These are phyloP conservation scores for Candida adriatica DNA, from an alignment of 805 yeast species.

Conservation along the genomic window DNA sequence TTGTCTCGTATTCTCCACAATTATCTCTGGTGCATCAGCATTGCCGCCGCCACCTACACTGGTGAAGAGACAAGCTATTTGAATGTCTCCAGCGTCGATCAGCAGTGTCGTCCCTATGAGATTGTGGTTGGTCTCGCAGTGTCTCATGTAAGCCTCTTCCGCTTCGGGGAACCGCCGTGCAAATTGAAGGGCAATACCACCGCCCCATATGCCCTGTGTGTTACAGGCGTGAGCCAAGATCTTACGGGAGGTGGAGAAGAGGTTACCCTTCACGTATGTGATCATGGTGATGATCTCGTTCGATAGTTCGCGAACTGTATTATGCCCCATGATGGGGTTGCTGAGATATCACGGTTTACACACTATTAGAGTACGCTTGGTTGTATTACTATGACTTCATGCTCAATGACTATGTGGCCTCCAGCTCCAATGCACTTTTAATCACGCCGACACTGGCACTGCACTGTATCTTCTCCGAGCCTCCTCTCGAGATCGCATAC, in stretches of 20 bases:
- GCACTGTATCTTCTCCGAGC: constrained; percentile 82
- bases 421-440: constrained; percentile 41
- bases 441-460: constrained; percentile 88
- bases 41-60: constrained; percentile 43
- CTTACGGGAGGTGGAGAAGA: constrained; percentile 37
- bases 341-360: neutral
- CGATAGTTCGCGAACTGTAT: no score
- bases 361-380: neutral
- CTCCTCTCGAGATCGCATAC: constrained; percentile 87
- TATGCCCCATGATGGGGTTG: neutral
- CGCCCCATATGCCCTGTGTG: constrained; percentile 77
- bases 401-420: constrained; percentile 14
- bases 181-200: constrained; percentile 67
- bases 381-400: no score
- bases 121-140: constrained; percentile 21
- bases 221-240: constrained; percentile 77
- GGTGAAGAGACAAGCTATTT: constrained; percentile 65
- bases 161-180: constrained; percentile 49
- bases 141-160: constrained; percentile 36
- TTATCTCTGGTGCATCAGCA: constrained; percentile 36
- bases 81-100: constrained; percentile 31
- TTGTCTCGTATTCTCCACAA: constrained; percentile 41
- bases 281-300: no score
- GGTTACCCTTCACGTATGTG: constrained; percentile 49
- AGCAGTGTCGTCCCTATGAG: constrained; percentile 52